Percentiles rank a stretch among this genome's conserved stretches.
phyloP scores from a whole-genome alignment of 2,329 filamentous ascomycete species.

The Talaromyces funiculosus region DNA sequence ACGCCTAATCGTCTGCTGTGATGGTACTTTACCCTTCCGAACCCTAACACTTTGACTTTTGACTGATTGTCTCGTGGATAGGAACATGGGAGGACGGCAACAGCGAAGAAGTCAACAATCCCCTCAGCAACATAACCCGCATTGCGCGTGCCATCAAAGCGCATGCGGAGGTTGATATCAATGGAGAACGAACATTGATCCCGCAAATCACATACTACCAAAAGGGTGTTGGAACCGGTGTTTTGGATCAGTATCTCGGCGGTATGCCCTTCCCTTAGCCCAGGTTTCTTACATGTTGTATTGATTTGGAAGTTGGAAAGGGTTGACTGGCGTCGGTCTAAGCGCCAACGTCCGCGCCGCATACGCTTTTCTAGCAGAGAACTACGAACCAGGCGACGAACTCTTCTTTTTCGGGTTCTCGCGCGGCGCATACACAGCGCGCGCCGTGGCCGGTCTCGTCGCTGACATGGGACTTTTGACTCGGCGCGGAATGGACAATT shows the following conservation, averaged over 20 bases:
- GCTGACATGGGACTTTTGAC: conserved; percentile 44
- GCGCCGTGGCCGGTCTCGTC: conserved; percentile 43
- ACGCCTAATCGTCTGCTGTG: conserved; percentile 32
- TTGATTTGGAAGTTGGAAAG: neutral
- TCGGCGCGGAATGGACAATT: conserved; percentile 22
- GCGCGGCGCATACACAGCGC: conserved; percentile 43
- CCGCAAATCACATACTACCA: conserved; percentile 40
- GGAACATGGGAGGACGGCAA: conserved; percentile 31
- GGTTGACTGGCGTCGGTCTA: conserved; percentile 17
- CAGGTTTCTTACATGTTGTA: neutral
- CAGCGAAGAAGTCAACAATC: conserved; percentile 21
- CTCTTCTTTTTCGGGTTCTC: conserved; percentile 48
- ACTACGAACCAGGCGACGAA: conserved; percentile 48
- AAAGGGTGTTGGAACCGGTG: conserved; percentile 33
- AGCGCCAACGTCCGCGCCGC: conserved; percentile 23
- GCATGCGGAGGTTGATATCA: conserved; percentile 22
- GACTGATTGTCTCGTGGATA: neutral
- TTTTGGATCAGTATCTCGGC: conserved; percentile 20
- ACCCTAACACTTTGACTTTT: neutral
- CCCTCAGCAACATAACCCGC: conserved; percentile 37
- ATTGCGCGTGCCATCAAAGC: conserved; percentile 31
- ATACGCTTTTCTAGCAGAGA: conserved; percentile 48
- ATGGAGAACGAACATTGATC: conserved; percentile 20
- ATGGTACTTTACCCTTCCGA: conserved; percentile 21
- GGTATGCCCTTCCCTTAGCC: conserved; percentile 12